Evolutionary conservation across 2,329 filamentous ascomycete genomes (phyloP).

Genomic region (Penicillium frequentans): DNA sequence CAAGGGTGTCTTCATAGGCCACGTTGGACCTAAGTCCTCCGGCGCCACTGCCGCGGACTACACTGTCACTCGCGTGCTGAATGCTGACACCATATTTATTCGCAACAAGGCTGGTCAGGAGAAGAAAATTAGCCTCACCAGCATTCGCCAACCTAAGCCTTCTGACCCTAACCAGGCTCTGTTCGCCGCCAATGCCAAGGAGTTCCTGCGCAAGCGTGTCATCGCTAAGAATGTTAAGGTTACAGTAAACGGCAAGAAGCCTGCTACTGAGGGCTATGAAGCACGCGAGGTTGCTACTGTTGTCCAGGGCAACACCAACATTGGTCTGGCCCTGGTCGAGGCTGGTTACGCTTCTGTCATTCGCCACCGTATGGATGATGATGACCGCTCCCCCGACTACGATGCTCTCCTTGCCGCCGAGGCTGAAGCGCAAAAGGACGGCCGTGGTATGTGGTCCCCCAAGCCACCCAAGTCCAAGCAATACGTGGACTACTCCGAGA

Average conservation of each 20-base stretch:
- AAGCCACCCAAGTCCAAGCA: conserved; percentile 82
- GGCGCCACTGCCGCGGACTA: conserved; percentile 68
- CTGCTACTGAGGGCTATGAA: conserved; percentile 86
- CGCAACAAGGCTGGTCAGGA: conserved; percentile 81
- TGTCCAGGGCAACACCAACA: conserved; percentile 78
- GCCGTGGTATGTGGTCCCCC: conserved; percentile 92
- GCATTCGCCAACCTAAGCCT: conserved; percentile 87
- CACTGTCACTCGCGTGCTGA: conserved; percentile 79
- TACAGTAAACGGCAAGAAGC: conserved; percentile 84
- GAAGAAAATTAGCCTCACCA: conserved; percentile 89
- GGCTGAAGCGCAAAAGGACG: conserved; percentile 71
- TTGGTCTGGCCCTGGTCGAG: conserved; percentile 82
- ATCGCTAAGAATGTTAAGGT: conserved; percentile 96
- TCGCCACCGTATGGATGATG: conserved; percentile 90
- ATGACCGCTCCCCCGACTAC: conserved; percentile 90
- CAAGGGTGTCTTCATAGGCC: conserved; percentile 77
- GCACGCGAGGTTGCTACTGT: conserved; percentile 93
- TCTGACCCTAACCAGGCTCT: conserved; percentile 83
- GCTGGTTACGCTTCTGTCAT: conserved; percentile 93
- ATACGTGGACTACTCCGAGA: conserved; percentile 89
- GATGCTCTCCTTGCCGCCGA: conserved; percentile 58
- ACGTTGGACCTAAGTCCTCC: conserved; percentile 65
- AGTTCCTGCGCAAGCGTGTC: conserved; percentile 87
- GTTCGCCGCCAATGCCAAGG: conserved; percentile 91
- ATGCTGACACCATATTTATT: conserved; percentile 84